phyloP scores from a whole-genome alignment of 106 monocot genomes.

The Posidonia australis region DNA sequence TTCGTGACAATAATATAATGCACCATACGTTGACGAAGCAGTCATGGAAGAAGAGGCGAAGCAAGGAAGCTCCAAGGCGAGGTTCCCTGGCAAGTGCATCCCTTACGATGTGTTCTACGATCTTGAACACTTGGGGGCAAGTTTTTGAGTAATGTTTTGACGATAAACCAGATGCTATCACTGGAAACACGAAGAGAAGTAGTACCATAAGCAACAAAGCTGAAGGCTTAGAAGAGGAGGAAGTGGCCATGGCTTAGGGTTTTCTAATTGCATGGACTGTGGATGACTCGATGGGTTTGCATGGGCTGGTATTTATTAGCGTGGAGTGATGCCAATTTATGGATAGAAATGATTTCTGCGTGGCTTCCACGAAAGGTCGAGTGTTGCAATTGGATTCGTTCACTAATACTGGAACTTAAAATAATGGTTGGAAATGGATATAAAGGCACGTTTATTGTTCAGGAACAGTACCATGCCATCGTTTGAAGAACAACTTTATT shows the following conservation, averaged over 20 bases:
- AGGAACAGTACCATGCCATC: no score
- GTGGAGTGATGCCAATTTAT: neutral
- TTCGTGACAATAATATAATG: neutral
- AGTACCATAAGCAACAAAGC: neutral
- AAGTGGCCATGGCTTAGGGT: neutral
- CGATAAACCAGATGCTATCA: neutral
- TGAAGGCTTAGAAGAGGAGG: neutral
- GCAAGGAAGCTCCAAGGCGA: conserved; percentile 50
- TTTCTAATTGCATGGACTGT: neutral
- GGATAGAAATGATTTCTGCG: no score
- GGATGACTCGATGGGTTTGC: neutral
- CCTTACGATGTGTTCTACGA: neutral
- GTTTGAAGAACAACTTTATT: no score
- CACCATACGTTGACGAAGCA: conserved; percentile 58
- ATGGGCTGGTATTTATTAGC: neutral
- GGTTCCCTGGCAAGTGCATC: conserved; percentile 31
- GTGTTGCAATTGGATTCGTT: no score
- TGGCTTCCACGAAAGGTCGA: no score
- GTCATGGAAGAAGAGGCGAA: conserved; percentile 75
- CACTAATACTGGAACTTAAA: no score
- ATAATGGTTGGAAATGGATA: no score
- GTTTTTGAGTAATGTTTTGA: conserved; percentile 3
- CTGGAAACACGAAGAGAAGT: neutral
- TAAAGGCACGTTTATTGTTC: no score
- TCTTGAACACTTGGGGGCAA: conserved; percentile 7